phyloP scores from a whole-genome alignment of 768 basidiomycete species.

The Trametes sanguinea region DNA sequence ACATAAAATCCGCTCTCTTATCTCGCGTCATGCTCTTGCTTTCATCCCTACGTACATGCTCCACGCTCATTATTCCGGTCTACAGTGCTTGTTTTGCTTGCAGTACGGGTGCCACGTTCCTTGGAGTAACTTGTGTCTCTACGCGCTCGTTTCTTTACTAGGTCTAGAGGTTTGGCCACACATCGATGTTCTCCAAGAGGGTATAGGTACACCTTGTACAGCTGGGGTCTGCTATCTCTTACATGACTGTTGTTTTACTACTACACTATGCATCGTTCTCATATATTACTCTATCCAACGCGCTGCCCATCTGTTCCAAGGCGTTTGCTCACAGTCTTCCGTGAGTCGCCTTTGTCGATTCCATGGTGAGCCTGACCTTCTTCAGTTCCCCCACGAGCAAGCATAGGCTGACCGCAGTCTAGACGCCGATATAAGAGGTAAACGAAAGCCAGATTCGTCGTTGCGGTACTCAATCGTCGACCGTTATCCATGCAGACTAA shows the following conservation, averaged over 20 bases:
- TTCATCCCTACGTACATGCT: background rate
- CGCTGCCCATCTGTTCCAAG: too few relatives aligned
- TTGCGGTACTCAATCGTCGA: too few relatives aligned
- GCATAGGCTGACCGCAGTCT: too few relatives aligned
- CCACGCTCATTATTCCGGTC: too few relatives aligned
- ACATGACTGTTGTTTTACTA: constrained; percentile 9
- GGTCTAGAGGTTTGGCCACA: constrained; percentile 3
- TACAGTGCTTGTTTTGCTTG: background rate
- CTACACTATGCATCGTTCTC: background rate
- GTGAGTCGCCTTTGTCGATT: too few relatives aligned
- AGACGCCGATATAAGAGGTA: too few relatives aligned
- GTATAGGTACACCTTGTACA: constrained; percentile 11
- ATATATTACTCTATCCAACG: background rate
- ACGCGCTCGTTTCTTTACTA: constrained; percentile 11
- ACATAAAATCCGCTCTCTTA: background rate
- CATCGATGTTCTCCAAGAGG: constrained; percentile 8
- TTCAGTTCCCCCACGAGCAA: too few relatives aligned
- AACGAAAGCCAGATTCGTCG: too few relatives aligned
- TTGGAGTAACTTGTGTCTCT: constrained; percentile 22
- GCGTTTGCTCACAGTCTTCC: too few relatives aligned
- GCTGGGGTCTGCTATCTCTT: constrained; percentile 11
- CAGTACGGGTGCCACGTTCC: constrained; percentile 15
- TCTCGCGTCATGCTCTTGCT: background rate
- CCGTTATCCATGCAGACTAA: too few relatives aligned
- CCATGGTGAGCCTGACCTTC: too few relatives aligned